A percentile compares a stretch with the other conserved stretches of the same genome.
phyloP scores from a whole-genome alignment of 371 early-diverging fungal genomes.

The Mucor circinelloides region DNA sequence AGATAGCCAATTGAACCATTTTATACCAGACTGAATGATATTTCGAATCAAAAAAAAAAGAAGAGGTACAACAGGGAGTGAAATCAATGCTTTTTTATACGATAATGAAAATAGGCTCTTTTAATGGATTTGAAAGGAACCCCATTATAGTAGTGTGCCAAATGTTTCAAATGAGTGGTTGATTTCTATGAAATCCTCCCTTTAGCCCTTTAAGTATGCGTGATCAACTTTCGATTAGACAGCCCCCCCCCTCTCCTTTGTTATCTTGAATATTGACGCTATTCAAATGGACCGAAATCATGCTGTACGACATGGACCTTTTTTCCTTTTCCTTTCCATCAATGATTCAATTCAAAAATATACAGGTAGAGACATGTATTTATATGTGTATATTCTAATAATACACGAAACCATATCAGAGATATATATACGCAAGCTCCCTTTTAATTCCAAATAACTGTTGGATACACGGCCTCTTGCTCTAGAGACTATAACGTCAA shows the following conservation, averaged over 20 bases:
- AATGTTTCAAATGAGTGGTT: neutral
- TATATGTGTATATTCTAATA: neutral
- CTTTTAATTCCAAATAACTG: neutral
- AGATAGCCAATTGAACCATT: slow-evolving; percentile 1
- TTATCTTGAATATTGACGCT: neutral
- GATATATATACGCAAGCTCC: neutral
- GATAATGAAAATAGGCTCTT: neutral
- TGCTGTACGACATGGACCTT: neutral
- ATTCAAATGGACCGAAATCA: neutral
- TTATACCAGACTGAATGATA: neutral
- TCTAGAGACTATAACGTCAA: neutral
- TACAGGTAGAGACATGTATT: neutral
- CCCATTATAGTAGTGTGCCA: neutral
- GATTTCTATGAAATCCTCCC: neutral
- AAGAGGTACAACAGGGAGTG: neutral
- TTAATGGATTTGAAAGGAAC: neutral
- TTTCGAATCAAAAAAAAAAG: neutral
- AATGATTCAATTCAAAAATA: neutral
- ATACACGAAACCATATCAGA: neutral
- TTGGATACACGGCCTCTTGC: neutral
- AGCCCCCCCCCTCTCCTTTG: neutral
- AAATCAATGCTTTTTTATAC: neutral
- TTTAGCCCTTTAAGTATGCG: neutral
- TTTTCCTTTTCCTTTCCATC: neutral
- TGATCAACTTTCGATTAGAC: neutral